A percentile compares a stretch with the other conserved stretches of the same genome.
These are phyloP conservation scores for Ascochyta pisi DNA, from an alignment of 2,329 filamentous ascomycete species.

Conservation along the genomic window DNA sequence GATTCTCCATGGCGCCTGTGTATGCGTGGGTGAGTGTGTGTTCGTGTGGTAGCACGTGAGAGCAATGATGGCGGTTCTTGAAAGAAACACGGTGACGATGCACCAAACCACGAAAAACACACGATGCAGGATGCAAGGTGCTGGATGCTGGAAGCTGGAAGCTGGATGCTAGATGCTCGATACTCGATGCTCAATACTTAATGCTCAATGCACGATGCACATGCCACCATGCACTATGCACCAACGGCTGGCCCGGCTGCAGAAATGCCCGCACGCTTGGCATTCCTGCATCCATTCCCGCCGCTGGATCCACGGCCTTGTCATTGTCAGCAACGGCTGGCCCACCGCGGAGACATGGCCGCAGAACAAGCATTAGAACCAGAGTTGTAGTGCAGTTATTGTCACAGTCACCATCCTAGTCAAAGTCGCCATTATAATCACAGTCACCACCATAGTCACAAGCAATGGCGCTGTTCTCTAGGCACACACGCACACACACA, in stretches of 20 bases:
- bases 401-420: not conserved
- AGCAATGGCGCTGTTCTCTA: constrained; percentile 23
- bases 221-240: too few species aligned
- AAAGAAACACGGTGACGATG: not conserved
- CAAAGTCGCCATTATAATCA: not conserved
- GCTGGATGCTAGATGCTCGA: not conserved
- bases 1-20: constrained; percentile 52
- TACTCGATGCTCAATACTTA: too few species aligned
- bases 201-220: not conserved
- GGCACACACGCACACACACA: not conserved
- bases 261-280: not conserved
- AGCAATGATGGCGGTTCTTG: too few species aligned
- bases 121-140: not conserved
- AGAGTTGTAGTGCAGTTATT: too few species aligned
- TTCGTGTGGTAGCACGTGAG: too few species aligned
- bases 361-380: not conserved
- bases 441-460: not conserved
- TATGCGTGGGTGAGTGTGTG: too few species aligned
- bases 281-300: not conserved
- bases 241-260: not conserved
- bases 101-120: too few species aligned
- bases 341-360: too few species aligned
- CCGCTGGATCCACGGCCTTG: not conserved
- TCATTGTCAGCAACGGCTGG: not conserved
- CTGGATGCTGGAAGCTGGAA: not conserved